Base-by-base conservation (phyloP, 2,329 filamentous ascomycete genomes). In the Fusarium chuoi region DNA sequence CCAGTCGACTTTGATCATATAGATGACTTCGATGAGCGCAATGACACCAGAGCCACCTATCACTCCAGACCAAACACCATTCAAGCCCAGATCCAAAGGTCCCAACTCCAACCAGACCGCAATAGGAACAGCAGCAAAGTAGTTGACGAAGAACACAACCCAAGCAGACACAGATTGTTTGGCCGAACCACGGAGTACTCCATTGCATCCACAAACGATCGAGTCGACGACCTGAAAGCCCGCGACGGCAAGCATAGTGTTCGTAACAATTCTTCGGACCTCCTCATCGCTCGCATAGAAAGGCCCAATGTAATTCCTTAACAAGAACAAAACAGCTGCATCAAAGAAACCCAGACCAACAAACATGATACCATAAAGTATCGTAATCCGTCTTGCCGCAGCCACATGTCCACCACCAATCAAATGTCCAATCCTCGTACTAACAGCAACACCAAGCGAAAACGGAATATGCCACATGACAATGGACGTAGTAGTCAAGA, bases 391-490 rank as follows among this genome's bases (percentile, higher is more conserved):
- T 13, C 72, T 51, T 1, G 72, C 72, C 5, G 59, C 42, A 9
- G 26, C 15, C 0, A 73, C 71, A 6, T 74, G 54, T 1, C 70
- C 71, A 35, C 52, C 71, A 0, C 71, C 71, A n/a, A 73, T 68
- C 15, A 73, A 13, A n/a, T 73, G 71, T 0, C 70, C 71, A 5
- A 73, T 35, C 5, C 71, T 60, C 1, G 71, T 73, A 24, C 70
- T 73, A 12, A 71, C 71, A 76, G 80, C 83, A 9, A 85, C 82
- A 44, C 82, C 81, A 35, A 85, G 75, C 3, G 82, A 84, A 69
- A 85, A 85, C 1, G 84, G 84, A 13, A 85, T 81, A 57, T 85
- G 84, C 83, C 83, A 85, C 49, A 82, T 79, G 3, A 85, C 78
- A 26, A 84, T 78, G 6, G 82, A 83, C 2, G 83, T 79, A 1